Evolutionary conservation across 805 yeast genomes (phyloP).

Genomic region (Pichia phayaonensis): DNA sequence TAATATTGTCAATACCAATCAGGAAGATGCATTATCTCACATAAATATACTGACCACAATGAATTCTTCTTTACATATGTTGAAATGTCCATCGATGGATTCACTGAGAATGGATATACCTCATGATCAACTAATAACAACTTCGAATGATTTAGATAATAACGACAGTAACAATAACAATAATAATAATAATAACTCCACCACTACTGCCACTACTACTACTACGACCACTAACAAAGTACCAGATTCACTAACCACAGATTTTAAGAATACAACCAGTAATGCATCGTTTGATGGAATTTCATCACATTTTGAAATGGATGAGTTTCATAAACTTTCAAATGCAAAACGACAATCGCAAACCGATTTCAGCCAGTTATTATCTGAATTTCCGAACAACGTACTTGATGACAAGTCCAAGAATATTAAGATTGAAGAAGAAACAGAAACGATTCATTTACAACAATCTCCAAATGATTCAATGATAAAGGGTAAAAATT

Average conservation of each 20-base stretch:
- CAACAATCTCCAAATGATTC: conserved; percentile 2
- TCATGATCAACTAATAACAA: not conserved
- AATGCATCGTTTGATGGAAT: not conserved
- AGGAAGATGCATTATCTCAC: not conserved
- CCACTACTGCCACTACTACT: too few species aligned
- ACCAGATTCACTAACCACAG: not conserved
- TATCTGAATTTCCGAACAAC: not conserved
- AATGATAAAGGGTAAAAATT: not conserved
- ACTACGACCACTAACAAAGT: not conserved
- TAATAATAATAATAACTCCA: too few species aligned
- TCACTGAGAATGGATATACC: not conserved
- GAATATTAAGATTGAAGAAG: conserved; percentile 3
- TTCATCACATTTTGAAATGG: not conserved
- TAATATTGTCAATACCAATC: not conserved
- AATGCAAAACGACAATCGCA: not conserved
- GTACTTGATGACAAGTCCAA: not conserved
- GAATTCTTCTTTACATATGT: not conserved
- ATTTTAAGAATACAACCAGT: not conserved
- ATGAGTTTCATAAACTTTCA: not conserved
- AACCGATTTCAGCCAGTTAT: not conserved
- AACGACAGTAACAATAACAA: not conserved
- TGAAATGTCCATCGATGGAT: not conserved
- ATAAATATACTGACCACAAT: not conserved
- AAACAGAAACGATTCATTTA: conserved; percentile 9
- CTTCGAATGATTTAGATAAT: not conserved